Base-by-base conservation (phyloP, 2,329 filamentous ascomycete genomes). In the Penicillium nordicum region DNA sequence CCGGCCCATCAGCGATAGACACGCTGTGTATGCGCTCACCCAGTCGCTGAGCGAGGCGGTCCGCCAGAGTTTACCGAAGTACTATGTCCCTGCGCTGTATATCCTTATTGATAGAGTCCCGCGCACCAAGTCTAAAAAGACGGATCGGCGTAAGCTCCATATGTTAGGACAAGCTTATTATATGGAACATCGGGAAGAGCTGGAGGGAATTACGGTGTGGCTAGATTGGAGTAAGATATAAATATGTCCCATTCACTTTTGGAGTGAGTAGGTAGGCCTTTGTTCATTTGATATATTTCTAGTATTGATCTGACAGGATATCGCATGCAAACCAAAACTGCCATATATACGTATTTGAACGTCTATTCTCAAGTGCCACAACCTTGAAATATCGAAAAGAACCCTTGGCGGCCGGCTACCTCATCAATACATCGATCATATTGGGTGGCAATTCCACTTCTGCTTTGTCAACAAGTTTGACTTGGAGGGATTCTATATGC, bases 121-220 rank as follows among this genome's bases (percentile, higher is more conserved):
- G 9, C 58, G 61, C 10, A 67, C 65, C 7, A 64, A 57, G 32
- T 66, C 64, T 1, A 67, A 65, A 18, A 67, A 67, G 58, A 62
- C 58, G 1, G 65, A 67, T 57, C 64, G 65, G 2, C 50, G 63
- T 1, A 63, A 60, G 36, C 46, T 67, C 8, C 64, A 64, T 23
- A 42, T 58, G 37, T 34, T 63, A 18, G 64, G 52, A 1, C 63
- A 66, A 37, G 50, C 49, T 34, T 65, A 61, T 52, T 64, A 64
- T 32, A 55, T 63, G 58, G 46, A 29, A 2, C 43, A 58, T 45
- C 50, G 61, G 44, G 52, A 57, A n/a, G 51, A 57, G 30, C 14
- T 62, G 21, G 41, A 50, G 12, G 52, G 55, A 14, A 58, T 62
- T n/a, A 58, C 55, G 25, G 55, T 60, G 3, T 60, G 55, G 60